Evolutionary conservation across 2,329 filamentous ascomycete genomes (phyloP).

Genomic region (Botrytis elliptica): DNA sequence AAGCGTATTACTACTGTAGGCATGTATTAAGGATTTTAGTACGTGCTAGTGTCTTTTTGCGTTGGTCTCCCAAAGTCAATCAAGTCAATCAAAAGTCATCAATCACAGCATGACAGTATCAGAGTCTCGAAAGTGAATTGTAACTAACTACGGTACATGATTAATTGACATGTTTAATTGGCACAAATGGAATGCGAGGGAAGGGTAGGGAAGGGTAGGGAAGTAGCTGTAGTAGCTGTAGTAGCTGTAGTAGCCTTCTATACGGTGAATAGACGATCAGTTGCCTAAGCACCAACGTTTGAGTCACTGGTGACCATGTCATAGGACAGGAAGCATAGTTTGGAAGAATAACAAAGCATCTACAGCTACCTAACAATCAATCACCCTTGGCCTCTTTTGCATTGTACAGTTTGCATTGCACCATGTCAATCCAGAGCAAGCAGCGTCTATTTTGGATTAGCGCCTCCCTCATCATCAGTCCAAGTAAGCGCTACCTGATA

Average conservation of each 20-base stretch:
- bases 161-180: background rate
- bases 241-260: background rate
- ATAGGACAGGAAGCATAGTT: background rate
- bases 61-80: background rate
- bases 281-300: background rate
- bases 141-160: fast-evolving
- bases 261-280: background rate
- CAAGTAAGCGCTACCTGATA: background rate
- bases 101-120: background rate
- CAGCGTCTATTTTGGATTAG: background rate
- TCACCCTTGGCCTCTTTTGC: background rate
- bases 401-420: background rate
- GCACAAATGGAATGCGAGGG: background rate
- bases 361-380: background rate
- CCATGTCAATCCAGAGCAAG: background rate
- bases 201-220: background rate
- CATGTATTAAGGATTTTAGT: background rate
- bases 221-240: too few relatives aligned
- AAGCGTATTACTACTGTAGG: background rate
- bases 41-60: background rate
- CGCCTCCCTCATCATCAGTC: background rate
- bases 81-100: background rate
- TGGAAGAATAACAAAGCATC: background rate
- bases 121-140: background rate
- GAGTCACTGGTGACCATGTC: background rate